Evolutionary conservation across 106 monocot species (phyloP), one percentile per base, ranked within the genome.

Genomic region (Dioscorea alata): DNA sequence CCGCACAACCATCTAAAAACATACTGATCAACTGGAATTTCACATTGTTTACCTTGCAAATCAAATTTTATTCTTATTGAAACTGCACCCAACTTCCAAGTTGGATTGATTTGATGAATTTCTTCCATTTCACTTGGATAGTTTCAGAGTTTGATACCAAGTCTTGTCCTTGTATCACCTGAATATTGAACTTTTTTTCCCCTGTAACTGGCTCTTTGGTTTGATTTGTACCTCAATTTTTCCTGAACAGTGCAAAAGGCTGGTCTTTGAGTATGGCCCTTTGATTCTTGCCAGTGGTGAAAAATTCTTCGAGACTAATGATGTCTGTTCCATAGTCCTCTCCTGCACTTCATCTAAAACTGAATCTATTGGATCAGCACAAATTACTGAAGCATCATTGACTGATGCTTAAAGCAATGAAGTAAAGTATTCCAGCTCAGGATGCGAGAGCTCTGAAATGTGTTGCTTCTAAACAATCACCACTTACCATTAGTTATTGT

Each of bases 201-300:
- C 50, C 4, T 53, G 18, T 18, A 7, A 63, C 15, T 31, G 0
- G 6, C 23, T 9, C 0, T 58, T 33, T 49, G 13, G 9, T 31
- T 13, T 13, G 15, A 28, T 28, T 28, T 28, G 1, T 28, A 28
- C 3, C 28, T 28, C 28, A 28, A 28, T 28, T 28, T 53, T 61
- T 16, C 12, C 48, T 69, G 17, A 34, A 16, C 72, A 92, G 92
- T 92, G 92, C 80, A 85, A 92, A 80, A 77, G 69, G 49, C 51
- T 92, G 70, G 88, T 92, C 23, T 75, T 92, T 51, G 71, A 67
- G 16, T 92, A 88, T 24, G 78, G 74, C 13, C 92, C 92, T 13
- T 63, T 88, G 3, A 76, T 92, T 60, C 59, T 92, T 50, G 65
- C 56, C 24, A 83, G 80, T 34, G 77, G 79, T 25, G 85, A 85